These are phyloP conservation scores for Mesembryanthemum crystallinum DNA, from an alignment of 148 eudicot genomes.

Conservation along the genomic window DNA sequence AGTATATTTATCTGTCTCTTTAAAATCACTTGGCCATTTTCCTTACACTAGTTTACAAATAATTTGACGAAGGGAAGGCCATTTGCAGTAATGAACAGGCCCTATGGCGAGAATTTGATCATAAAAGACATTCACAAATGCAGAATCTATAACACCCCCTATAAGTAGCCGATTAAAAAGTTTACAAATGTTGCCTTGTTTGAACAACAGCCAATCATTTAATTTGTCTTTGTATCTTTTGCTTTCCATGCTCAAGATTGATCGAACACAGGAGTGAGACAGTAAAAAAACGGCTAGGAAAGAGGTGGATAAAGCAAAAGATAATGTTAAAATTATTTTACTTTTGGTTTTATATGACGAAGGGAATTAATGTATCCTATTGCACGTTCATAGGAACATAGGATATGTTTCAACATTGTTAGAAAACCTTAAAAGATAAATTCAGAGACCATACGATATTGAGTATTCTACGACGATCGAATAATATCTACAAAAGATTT, in stretches of 20 bases:
- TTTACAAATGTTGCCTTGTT: constrained; percentile 7
- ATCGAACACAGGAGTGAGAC: constrained; percentile 10
- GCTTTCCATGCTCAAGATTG: constrained; percentile 14
- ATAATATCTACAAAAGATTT: background rate
- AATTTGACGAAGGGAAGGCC: no score
- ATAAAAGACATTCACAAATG: constrained; percentile 12
- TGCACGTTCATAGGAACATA: constrained; percentile 1
- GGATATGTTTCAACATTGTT: constrained; percentile 6
- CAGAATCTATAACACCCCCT: background rate
- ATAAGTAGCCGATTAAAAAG: background rate
- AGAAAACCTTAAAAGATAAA: background rate
- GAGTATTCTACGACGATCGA: background rate
- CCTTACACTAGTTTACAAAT: no score
- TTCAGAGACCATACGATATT: background rate
- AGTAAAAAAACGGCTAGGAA: constrained; percentile 16
- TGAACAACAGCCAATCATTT: constrained; percentile 21
- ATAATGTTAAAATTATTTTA: constrained; percentile 15
- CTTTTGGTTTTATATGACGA: constrained; percentile 12
- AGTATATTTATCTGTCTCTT: no score
- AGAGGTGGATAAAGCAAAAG: constrained; percentile 18
- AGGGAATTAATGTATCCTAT: background rate
- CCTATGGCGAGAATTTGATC: background rate
- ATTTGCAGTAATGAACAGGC: no score
- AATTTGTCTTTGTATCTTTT: constrained; percentile 13
- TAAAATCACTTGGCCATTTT: no score